phyloP scores from a whole-genome alignment of 108 stramenopile genomes.

The Cyclotella atomus region DNA sequence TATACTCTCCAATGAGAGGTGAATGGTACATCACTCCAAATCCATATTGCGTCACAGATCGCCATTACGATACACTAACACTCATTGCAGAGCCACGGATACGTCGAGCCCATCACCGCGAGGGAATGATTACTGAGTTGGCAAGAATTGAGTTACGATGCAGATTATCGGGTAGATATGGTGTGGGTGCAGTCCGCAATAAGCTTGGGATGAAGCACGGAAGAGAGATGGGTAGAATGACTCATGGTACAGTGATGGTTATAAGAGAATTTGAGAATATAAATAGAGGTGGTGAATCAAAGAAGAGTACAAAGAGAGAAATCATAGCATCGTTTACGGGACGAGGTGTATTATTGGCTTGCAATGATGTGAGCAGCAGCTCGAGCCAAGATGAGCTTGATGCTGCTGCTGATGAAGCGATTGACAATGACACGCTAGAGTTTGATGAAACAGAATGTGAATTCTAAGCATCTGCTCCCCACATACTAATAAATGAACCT shows the following conservation, averaged over 20 bases:
- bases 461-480: background rate
- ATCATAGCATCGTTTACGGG: slow-evolving; percentile 40
- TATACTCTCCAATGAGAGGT: slow-evolving; percentile 49
- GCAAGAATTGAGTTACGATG: slow-evolving; percentile 46
- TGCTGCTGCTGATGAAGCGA: background rate
- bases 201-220: slow-evolving; percentile 37
- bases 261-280: slow-evolving; percentile 26
- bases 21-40: slow-evolving; percentile 69
- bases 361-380: background rate
- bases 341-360: background rate
- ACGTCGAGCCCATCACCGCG: slow-evolving; percentile 13
- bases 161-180: slow-evolving; percentile 45
- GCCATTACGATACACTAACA: slow-evolving; percentile 69
- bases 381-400: slow-evolving; percentile 3
- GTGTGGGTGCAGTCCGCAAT: slow-evolving; percentile 35
- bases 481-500: background rate
- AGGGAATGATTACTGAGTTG: slow-evolving; percentile 21
- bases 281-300: background rate
- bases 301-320: slow-evolving; percentile 11
- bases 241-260: slow-evolving; percentile 39
- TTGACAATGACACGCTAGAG: slow-evolving; percentile 3
- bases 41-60: slow-evolving; percentile 87
- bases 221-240: slow-evolving; percentile 37
- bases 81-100: slow-evolving; percentile 65
- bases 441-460: slow-evolving; percentile 8